Conservation (phyloP, 108 stramenopile species). For the Phaeodactylum tricornutum region DNA sequence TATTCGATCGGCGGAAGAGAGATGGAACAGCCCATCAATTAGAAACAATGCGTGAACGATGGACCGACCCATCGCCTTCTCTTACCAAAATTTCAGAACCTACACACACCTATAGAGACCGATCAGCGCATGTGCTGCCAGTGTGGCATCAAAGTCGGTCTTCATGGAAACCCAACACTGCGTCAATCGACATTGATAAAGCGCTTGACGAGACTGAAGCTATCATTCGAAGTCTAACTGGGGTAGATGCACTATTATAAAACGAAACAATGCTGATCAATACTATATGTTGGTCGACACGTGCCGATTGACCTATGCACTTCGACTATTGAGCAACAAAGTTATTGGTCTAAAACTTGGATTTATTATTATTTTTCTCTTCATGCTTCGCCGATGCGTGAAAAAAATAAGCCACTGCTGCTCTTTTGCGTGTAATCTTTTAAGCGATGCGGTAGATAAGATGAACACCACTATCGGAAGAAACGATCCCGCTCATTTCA, state of each 20-base stretch:
- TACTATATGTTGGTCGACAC: no score
- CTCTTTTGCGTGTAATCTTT: no score
- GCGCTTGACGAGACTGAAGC: slow-evolving; percentile 25
- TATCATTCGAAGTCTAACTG: slow-evolving; percentile 18
- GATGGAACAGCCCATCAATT: no score
- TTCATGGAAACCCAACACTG: background rate
- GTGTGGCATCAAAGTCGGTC: background rate
- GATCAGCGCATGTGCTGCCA: no score
- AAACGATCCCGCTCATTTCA: slow-evolving; percentile 85
- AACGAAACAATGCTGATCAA: no score
- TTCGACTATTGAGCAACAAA: background rate
- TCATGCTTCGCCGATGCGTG: background rate
- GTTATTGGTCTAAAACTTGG: background rate
- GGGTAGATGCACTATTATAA: no score
- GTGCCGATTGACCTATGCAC: no score
- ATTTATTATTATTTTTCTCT: background rate
- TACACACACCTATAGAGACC: no score
- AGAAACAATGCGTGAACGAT: no score
- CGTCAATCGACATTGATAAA: slow-evolving; percentile 15
- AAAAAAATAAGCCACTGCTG: background rate
- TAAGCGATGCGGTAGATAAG: slow-evolving; percentile 89
- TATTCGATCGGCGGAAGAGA: slow-evolving; percentile 13
- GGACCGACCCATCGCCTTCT: no score
- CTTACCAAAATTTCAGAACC: no score
- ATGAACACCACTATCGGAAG: slow-evolving; percentile 93